phyloP scores from a whole-genome alignment of 371 early-diverging fungal genomes.

The Syncephalastrum racemosum region DNA sequence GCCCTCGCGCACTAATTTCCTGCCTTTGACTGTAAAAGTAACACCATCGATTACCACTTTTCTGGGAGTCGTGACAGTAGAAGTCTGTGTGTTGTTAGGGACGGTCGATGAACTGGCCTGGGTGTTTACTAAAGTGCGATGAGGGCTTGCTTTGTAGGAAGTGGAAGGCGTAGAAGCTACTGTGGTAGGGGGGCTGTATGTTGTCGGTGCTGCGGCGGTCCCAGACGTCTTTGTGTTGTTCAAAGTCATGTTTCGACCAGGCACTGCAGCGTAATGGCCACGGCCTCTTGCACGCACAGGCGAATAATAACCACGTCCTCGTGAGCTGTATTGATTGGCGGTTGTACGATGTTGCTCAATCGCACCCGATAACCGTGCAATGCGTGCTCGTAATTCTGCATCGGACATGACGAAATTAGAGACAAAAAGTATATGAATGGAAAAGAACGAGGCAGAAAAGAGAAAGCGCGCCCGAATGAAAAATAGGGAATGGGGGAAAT shows the following conservation, averaged over 20 bases:
- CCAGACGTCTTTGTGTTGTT: conserved; percentile 2
- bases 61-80: conserved; percentile 22
- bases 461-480: neutral
- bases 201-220: neutral
- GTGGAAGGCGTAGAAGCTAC: conserved; percentile 1
- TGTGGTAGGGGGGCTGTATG: neutral
- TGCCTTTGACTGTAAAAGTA: conserved; percentile 44
- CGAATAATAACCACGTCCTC: conserved; percentile 1
- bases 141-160: neutral
- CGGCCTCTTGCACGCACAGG: no score
- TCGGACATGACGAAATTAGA: conserved; percentile 12
- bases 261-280: neutral
- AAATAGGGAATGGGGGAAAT: no score
- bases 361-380: conserved; percentile 34
- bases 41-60: conserved; percentile 45
- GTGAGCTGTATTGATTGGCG: conserved; percentile 6
- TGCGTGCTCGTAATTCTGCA: conserved; percentile 36
- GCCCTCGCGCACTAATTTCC: conserved; percentile 39
- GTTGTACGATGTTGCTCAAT: conserved; percentile 28
- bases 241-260: conserved; percentile 2
- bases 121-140: neutral
- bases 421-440: neutral
- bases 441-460: neutral
- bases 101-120: neutral
- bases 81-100: conserved; percentile 8